Base-by-base conservation (phyloP, 768 basidiomycete genomes). In the Termitomyces heimii region DNA sequence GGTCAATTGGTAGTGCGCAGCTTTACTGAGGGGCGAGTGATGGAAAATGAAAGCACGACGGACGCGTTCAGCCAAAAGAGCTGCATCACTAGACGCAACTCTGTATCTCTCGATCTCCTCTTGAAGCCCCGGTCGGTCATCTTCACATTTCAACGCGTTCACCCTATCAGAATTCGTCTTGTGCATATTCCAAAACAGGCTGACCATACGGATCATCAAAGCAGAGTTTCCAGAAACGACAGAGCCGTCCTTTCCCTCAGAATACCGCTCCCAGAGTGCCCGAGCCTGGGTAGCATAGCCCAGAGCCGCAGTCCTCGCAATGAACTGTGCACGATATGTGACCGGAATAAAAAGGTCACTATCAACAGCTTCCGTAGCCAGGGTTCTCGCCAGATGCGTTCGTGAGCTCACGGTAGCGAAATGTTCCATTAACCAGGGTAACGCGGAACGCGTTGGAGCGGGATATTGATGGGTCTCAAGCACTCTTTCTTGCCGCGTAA, bases 201-300 rank as follows among this genome's bases (percentile, higher is more conserved):
- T 78, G 52, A 79, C 75, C 73, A 85, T 73, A n/a, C 77, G 75
- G 20, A 82, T 54, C 69, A 82, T 70, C 60, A 77, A 65, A 1
- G 67, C 67, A 22, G 80, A 71, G 60, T 79, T 73, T 18, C 76
- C 79, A 10, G 73, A 67, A 29, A 88, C 75, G 2, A 72, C 53
- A 16, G 65, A 62, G 20, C 63, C 72, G 48, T 80, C 77, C 51
- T 59, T 66, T 22, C 80, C 81, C 40, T 60, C 63, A 1, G 80
- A 69, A 64, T 80, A 84, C 59, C 76, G 74, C 60, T 81, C 78
- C 83, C 85, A 89, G 18, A 89, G 74, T 8, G 65, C 62, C 20
- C 84, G 75, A 22, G 85, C 80, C 16, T 76, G 66, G 5, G 60
- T 66, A 4, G 77, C 75, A 46, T 82, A 78, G 8, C 85, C 83